These are phyloP conservation scores for Phyllosticta ampelicida DNA, from an alignment of 2,329 filamentous ascomycete genomes.

Conservation along the genomic window DNA sequence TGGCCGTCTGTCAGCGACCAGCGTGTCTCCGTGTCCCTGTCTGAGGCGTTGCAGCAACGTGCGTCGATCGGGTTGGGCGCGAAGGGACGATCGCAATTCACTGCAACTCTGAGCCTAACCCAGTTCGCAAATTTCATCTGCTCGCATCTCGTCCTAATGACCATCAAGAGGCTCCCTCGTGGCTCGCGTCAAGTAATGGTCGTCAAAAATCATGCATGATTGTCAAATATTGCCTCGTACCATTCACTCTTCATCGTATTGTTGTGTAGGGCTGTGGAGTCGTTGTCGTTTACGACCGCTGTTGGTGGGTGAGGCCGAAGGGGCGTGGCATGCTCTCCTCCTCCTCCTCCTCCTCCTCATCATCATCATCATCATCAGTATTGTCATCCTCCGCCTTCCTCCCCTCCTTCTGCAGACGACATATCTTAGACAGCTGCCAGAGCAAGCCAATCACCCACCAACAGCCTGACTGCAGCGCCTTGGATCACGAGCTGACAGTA, in stretches of 20 bases:
- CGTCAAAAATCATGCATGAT: background rate
- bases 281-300: background rate
- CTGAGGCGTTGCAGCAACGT: background rate
- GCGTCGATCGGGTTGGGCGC: background rate
- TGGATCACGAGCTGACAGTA: too few relatives aligned
- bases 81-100: background rate
- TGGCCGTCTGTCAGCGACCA: background rate
- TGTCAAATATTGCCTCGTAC: background rate
- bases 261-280: background rate
- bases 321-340: background rate
- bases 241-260: background rate
- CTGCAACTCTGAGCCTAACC: background rate
- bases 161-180: background rate
- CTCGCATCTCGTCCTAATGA: background rate
- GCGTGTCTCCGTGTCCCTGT: background rate
- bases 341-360: background rate
- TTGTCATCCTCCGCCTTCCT: too few relatives aligned
- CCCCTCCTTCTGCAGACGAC: too few relatives aligned
- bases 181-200: background rate
- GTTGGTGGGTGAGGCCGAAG: background rate
- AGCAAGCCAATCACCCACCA: too few relatives aligned
- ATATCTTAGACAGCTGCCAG: too few relatives aligned
- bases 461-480: too few relatives aligned
- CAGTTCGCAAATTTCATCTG: background rate
- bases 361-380: too few relatives aligned